Evolutionary conservation across 352 stramenopile species (phyloP), one percentile per base, ranked within the genome.

Genomic region (Aphanomyces invadans): DNA sequence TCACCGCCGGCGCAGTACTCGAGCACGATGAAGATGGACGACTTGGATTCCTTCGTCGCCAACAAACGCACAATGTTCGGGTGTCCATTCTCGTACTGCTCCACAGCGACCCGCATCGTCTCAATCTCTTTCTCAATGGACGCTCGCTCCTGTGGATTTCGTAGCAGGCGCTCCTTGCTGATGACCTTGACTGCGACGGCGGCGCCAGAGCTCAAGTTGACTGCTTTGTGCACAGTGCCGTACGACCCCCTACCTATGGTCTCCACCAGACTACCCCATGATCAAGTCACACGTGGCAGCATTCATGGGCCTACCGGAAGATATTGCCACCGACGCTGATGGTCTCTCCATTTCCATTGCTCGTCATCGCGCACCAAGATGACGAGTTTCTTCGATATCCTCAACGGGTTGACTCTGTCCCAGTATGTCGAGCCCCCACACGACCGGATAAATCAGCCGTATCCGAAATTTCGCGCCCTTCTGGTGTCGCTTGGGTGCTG

Each of bases 121-220:
- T 89, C 83, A 42, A 92, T 90, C 72, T 92, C 83, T 59, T 92
- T 92, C 55, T 90, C 81, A 65, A 92, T 92, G 73, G 80, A 89
- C 31, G 80, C 75, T 26, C 81, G 83, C 62, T 92, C 83, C 62
- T 89, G 78, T 4, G 81, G 81, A 25, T 81, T 79, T 3, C 81
- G 76, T 7, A 70, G 25, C 26, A 91, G 62, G 33, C 86, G 86
- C 38, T 90, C 83, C 60, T 92, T 92, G 17, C 76, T 76, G 51
- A 92, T 89, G 71, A 92, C 74, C 62, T 92, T 92, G 12, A 92
- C 79, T 9, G 83, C 83, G n/a, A 92, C 83, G 10, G 83, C 80
- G 3, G 81, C 83, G 0, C 81, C 81, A 0, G 83, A 89, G 29
- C 80, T 85, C 49, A 90, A 70, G 62, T 92, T 90, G 38, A 90